Evolutionary conservation across 2,329 filamentous ascomycete genomes (phyloP).

Genomic region (Xylaria sp.): DNA sequence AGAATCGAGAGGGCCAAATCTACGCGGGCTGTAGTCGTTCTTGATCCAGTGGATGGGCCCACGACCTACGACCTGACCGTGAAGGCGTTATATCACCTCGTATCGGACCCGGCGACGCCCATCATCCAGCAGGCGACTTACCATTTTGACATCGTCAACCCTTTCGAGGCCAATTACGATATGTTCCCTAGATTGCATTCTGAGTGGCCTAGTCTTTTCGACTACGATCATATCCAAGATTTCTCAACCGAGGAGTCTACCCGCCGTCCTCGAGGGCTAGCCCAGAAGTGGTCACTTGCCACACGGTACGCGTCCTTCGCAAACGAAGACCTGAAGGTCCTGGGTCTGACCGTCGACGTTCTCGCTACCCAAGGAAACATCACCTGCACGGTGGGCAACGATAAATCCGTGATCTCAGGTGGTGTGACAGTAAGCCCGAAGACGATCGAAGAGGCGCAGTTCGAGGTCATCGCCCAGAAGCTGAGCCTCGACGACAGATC

Average conservation of each 20-base stretch:
- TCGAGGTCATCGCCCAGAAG: conserved; percentile 76
- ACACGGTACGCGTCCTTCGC: conserved; percentile 79
- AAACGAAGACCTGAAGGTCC: conserved; percentile 66
- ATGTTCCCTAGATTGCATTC: conserved; percentile 77
- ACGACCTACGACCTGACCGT: conserved; percentile 70
- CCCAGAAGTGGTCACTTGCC: conserved; percentile 79
- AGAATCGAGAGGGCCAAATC: conserved; percentile 51
- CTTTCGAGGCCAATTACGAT: conserved; percentile 92
- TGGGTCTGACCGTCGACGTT: conserved; percentile 64
- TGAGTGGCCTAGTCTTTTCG: conserved; percentile 89
- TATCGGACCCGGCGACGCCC: conserved; percentile 77
- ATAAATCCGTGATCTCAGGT: conserved; percentile 42
- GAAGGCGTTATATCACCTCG: conserved; percentile 75
- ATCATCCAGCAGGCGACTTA: conserved; percentile 74
- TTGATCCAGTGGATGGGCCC: conserved; percentile 53
- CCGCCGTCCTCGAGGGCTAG: conserved; percentile 59
- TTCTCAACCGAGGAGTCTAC: conserved; percentile 35
- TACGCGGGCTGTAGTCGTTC: conserved; percentile 48
- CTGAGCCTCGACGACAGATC: conserved; percentile 78
- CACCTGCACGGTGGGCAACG: conserved; percentile 54
- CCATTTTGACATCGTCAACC: conserved; percentile 73
- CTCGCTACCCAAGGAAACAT: conserved; percentile 64
- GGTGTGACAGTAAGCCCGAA: conserved; percentile 62
- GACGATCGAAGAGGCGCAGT: conserved; percentile 71
- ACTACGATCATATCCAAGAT: conserved; percentile 53